Evolutionary conservation across 2,329 filamentous ascomycete species (phyloP).

Genomic region (Aspergillus sojae): DNA sequence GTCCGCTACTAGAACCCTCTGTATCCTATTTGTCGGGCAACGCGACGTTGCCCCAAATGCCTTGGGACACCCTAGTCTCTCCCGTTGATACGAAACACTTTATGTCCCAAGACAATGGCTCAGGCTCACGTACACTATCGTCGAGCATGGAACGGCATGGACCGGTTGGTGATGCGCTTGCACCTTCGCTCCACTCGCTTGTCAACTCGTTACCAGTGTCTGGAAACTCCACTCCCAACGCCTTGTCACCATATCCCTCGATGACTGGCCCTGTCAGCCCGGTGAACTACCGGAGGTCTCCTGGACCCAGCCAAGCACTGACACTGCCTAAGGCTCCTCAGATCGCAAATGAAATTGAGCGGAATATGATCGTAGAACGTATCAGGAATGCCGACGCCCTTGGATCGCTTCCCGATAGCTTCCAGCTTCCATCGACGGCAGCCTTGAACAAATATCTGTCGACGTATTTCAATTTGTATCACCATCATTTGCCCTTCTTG

Average conservation of each 20-base stretch:
- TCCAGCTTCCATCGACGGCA: conserved; percentile 78
- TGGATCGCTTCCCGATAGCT: conserved; percentile 80
- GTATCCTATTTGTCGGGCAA: conserved; percentile 77
- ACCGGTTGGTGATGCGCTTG: conserved; percentile 61
- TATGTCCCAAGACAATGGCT: conserved; percentile 64
- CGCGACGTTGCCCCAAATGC: conserved; percentile 80
- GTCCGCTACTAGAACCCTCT: conserved; percentile 74
- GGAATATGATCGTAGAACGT: conserved; percentile 81
- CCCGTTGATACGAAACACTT: conserved; percentile 71
- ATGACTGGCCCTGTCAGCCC: conserved; percentile 70
- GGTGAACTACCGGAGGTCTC: conserved; percentile 70
- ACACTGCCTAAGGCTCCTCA: conserved; percentile 75
- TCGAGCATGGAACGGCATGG: conserved; percentile 68
- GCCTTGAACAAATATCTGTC: conserved; percentile 89
- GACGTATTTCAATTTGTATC: conserved; percentile 96
- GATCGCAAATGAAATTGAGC: conserved; percentile 80
- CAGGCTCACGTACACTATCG: conserved; percentile 64
- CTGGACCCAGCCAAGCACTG: conserved; percentile 66
- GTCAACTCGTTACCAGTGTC: conserved; percentile 71
- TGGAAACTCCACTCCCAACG: conserved; percentile 69
- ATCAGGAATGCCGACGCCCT: conserved; percentile 81
- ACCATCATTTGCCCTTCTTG: conserved; percentile 93
- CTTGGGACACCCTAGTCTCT: conserved; percentile 88
- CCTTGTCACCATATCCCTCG: conserved; percentile 71
- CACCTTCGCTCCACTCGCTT: conserved; percentile 70